phyloP scores from a whole-genome alignment of 1,284 basidiomycete species.

The Xerocomus nothofagi region DNA sequence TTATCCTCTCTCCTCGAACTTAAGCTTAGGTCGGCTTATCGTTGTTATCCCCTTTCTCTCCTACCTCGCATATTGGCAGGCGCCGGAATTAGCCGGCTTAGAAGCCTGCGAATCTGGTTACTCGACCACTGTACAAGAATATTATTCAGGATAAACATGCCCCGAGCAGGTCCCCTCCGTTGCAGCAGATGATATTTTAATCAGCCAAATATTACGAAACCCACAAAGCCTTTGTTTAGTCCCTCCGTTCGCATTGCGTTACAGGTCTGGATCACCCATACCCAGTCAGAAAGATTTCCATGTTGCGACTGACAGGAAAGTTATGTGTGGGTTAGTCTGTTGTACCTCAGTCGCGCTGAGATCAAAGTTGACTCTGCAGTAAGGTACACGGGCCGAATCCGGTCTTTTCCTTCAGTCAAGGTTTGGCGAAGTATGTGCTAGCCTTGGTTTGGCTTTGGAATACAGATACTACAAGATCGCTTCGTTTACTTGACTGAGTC shows the following conservation, averaged over 20 bases:
- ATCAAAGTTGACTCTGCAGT: conserved; percentile 47
- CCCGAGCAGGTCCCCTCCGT: neutral
- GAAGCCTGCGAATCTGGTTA: neutral
- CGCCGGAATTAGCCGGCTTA: neutral
- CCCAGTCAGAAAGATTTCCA: conserved; percentile 39
- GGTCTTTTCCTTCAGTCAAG: conserved; percentile 33
- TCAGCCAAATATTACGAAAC: neutral
- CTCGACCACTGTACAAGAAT: neutral
- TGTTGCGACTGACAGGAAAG: conserved; percentile 54
- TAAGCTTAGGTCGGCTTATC: neutral
- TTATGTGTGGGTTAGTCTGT: conserved; percentile 50
- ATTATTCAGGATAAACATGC: neutral
- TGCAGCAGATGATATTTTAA: neutral
- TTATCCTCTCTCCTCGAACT: neutral
- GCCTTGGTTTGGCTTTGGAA: conserved; percentile 53
- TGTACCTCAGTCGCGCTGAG: conserved; percentile 44
- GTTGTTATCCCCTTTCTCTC: neutral
- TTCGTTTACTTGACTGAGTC: too few relatives aligned
- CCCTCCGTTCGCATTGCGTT: neutral
- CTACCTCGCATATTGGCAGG: neutral
- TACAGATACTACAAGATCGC: too few relatives aligned
- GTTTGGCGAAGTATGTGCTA: conserved; percentile 55
- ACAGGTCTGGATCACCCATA: conserved; percentile 3
- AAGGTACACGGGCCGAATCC: neutral
- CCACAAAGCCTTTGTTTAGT: neutral